Conservation (phyloP, 805 yeast species). For the Saccharomycopsis schoenii region DNA sequence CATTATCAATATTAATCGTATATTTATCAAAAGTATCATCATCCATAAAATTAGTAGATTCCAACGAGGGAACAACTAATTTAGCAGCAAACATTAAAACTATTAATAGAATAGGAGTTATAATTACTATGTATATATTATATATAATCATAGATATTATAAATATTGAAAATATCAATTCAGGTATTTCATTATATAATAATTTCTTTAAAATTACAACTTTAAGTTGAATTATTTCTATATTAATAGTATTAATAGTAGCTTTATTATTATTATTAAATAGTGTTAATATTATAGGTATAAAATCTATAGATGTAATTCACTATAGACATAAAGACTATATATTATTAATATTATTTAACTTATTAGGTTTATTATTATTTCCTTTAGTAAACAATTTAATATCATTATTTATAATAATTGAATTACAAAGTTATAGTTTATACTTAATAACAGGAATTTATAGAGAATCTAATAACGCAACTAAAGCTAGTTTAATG, state of each 20-base stretch:
- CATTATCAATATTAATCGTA: slow-evolving; percentile 11
- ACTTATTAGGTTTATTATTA: slow-evolving; percentile 17
- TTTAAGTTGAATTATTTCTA: slow-evolving; percentile 4
- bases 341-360: slow-evolving; percentile 17
- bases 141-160: slow-evolving; percentile 6
- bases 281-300: slow-evolving; percentile 11
- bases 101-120: slow-evolving; percentile 11
- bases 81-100: not conserved
- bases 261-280: slow-evolving; percentile 11
- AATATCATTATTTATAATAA: slow-evolving; percentile 17
- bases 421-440: slow-evolving; percentile 20
- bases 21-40: slow-evolving; percentile 7
- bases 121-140: slow-evolving; percentile 4
- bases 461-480: slow-evolving; percentile 18
- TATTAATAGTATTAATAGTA: slow-evolving; percentile 9
- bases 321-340: slow-evolving; percentile 16
- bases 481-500: slow-evolving; percentile 18
- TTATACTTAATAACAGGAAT: slow-evolving; percentile 19
- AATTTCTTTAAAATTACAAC: slow-evolving; percentile 9
- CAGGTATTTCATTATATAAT: slow-evolving; percentile 14
- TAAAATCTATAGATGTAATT: slow-evolving; percentile 7
- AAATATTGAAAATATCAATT: slow-evolving; percentile 11
- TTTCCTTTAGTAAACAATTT: slow-evolving; percentile 15
- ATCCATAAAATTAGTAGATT: not conserved
- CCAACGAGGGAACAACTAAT: not conserved